Conservation (phyloP, 1,284 basidiomycete genomes). For the Ganoderma multipileum region DNA sequence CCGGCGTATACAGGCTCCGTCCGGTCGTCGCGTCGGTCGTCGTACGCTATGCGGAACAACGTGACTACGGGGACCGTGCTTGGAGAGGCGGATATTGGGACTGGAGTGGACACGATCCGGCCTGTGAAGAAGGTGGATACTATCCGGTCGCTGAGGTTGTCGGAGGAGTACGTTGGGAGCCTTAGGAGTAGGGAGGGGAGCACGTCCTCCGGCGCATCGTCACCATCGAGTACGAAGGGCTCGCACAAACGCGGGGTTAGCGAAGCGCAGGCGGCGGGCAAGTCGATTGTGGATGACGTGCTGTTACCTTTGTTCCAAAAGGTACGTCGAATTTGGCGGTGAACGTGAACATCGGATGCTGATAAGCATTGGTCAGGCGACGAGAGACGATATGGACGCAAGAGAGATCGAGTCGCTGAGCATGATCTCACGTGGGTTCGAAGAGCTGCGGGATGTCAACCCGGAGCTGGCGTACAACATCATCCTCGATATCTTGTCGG, state of each 20-base stretch:
- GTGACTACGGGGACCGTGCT: conserved; percentile 77
- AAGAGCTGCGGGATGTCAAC: conserved; percentile 82
- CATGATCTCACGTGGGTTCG: conserved; percentile 89
- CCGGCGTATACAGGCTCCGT: conserved; percentile 48
- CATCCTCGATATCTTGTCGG: conserved; percentile 88
- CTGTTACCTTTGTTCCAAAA: conserved; percentile 78
- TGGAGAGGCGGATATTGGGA: conserved; percentile 82
- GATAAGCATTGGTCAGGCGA: conserved; percentile 56
- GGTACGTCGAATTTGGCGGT: conserved; percentile 48
- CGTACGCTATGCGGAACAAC: conserved; percentile 76
- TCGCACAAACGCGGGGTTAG: conserved; percentile 54
- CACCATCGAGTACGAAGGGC: conserved; percentile 46
- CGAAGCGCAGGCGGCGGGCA: conserved; percentile 72
- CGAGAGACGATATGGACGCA: conserved; percentile 85
- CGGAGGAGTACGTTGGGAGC: conserved; percentile 83
- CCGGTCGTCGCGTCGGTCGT: conserved; percentile 60
- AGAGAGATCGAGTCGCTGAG: conserved; percentile 88
- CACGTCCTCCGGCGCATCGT: conserved; percentile 49
- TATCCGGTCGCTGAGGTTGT: conserved; percentile 77
- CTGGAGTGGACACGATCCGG: conserved; percentile 87
- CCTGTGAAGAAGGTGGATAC: conserved; percentile 93
- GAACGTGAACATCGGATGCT: conserved; percentile 19
- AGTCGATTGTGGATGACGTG: conserved; percentile 79
- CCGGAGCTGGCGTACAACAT: conserved; percentile 86
- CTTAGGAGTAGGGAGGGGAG: conserved; percentile 60